Evolutionary conservation across 2,329 filamentous ascomycete genomes (phyloP).

Genomic region (Nemania sp.): DNA sequence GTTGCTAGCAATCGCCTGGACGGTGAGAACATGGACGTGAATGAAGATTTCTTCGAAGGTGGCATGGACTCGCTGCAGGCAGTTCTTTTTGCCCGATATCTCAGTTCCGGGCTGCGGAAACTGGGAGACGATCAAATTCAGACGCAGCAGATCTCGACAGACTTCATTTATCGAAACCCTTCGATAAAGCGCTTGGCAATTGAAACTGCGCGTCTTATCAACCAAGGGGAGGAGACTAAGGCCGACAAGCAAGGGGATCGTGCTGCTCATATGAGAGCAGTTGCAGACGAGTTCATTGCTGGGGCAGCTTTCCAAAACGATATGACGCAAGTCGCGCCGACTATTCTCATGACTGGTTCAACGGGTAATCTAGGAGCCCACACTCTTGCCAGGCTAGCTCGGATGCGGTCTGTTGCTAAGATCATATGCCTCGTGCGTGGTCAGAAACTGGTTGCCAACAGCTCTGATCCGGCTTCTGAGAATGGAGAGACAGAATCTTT

Average conservation of each 20-base stretch:
- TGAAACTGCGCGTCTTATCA: neutral
- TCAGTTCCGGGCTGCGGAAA: conserved; percentile 15
- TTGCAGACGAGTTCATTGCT: conserved; percentile 1
- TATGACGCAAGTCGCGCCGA: neutral
- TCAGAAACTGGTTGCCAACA: neutral
- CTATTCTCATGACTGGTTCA: conserved; percentile 30
- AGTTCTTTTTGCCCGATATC: conserved; percentile 28
- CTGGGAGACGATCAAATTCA: neutral
- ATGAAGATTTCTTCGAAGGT: conserved; percentile 38
- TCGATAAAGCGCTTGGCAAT: conserved; percentile 12
- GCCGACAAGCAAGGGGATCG: neutral
- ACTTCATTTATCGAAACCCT: conserved; percentile 29
- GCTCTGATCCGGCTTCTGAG: neutral
- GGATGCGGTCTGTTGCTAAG: conserved; percentile 16
- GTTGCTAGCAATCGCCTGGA: conserved; percentile 11
- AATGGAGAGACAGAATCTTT: neutral
- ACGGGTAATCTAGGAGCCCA: conserved; percentile 33
- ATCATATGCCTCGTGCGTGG: conserved; percentile 27
- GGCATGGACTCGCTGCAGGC: conserved; percentile 41
- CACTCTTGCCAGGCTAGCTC: conserved; percentile 20
- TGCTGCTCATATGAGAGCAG: neutral
- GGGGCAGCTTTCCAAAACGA: neutral
- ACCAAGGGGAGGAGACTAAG: neutral
- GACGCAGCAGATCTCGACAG: conserved; percentile 6
- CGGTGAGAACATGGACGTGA: conserved; percentile 7